phyloP scores from a whole-genome alignment of 2,329 filamentous ascomycete species.

The Neocatenulostroma microsporum region DNA sequence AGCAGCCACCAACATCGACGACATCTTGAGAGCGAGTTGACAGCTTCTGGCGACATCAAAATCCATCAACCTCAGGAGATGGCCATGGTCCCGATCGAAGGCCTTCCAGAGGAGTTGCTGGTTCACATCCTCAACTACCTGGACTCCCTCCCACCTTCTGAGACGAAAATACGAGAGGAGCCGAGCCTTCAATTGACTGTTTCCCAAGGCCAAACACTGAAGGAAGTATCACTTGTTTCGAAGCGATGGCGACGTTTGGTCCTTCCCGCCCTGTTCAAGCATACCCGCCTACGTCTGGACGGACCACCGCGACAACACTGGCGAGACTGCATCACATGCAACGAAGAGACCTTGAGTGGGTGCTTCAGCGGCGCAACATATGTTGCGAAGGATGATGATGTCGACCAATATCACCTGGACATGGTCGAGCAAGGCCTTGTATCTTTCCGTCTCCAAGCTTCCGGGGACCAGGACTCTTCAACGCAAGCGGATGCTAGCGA shows the following conservation, averaged over 20 bases:
- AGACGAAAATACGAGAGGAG: conserved; percentile 42
- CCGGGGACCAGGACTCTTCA: too few relatives aligned
- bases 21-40: too few relatives aligned
- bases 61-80: too few relatives aligned
- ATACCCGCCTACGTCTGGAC: conserved; percentile 38
- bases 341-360: background rate
- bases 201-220: conserved; percentile 40
- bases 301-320: conserved; percentile 4
- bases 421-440: conserved; percentile 3
- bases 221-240: conserved; percentile 49
- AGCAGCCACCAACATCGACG: too few relatives aligned
- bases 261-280: conserved; percentile 51
- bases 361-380: background rate
- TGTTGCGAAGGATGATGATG: background rate
- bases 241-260: conserved; percentile 46
- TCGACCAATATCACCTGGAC: conserved; percentile 9
- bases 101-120: conserved; percentile 56
- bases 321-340: conserved; percentile 7
- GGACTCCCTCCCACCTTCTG: conserved; percentile 44
- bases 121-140: conserved; percentile 51
- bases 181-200: conserved; percentile 40
- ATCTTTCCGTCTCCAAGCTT: background rate
- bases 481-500: too few relatives aligned
- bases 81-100: too few relatives aligned
- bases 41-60: too few relatives aligned